Evolutionary conservation across 2,329 filamentous ascomycete species (phyloP).

Genomic region (Aspergillus carbonarius): DNA sequence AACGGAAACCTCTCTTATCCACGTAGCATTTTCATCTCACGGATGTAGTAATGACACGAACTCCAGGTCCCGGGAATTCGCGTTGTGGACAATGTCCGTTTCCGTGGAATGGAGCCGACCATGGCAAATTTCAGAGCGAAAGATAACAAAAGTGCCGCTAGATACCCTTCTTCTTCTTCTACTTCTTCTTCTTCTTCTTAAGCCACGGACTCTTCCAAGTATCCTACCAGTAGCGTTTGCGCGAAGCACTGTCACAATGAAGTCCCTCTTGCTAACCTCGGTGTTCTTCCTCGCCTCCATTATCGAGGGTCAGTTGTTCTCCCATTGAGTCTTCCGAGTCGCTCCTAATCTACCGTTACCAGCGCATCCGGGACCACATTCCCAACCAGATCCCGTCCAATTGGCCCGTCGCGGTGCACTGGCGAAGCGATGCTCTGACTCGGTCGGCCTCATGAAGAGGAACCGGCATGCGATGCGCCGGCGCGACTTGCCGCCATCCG

Average conservation of each 20-base stretch:
- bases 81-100: no score
- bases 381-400: neutral
- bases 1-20: no score
- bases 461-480: neutral
- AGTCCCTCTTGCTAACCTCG: neutral
- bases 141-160: neutral
- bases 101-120: no score
- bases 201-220: neutral
- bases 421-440: neutral
- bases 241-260: neutral
- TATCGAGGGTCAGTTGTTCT: neutral
- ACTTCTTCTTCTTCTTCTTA: neutral
- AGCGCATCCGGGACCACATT: neutral
- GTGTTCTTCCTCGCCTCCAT: neutral
- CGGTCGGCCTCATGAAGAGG: neutral
- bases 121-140: no score
- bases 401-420: neutral
- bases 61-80: no score
- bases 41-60: no score
- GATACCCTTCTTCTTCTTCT: no score
- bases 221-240: neutral
- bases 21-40: no score
- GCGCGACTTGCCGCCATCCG: neutral
- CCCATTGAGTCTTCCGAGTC: neutral
- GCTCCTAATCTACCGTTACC: neutral